These are phyloP conservation scores for Neonectria punicea DNA, from an alignment of 2,329 filamentous ascomycete species.

Conservation along the genomic window DNA sequence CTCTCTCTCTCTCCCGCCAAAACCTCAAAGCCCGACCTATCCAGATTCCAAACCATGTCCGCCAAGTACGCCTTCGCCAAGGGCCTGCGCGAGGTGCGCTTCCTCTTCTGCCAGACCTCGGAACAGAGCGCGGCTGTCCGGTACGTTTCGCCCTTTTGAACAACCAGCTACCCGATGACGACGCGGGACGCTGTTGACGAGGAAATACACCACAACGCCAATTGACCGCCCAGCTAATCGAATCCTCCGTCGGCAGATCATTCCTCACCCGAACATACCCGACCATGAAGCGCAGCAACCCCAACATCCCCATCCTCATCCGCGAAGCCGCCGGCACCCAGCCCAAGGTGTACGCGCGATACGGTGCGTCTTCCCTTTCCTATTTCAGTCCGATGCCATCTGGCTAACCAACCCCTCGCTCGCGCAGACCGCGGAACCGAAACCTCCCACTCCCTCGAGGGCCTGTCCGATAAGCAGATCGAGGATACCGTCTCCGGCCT, in stretches of 20 bases:
- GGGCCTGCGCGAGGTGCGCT: conserved; percentile 92
- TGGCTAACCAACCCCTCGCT: conserved; percentile 20
- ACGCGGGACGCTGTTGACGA: neutral
- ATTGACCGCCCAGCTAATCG: conserved; percentile 26
- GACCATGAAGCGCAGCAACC: conserved; percentile 99
- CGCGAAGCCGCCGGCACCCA: conserved; percentile 88
- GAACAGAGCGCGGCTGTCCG: conserved; percentile 89
- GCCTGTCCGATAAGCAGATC: conserved; percentile 69
- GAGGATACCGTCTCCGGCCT: conserved; percentile 67
- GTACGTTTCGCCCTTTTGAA: conserved; percentile 60
- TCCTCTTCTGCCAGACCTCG: conserved; percentile 95
- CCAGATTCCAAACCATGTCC: conserved; percentile 70
- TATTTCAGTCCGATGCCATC: neutral
- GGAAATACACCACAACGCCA: no score
- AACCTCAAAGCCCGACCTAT: neutral
- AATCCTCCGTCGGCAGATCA: conserved; percentile 63
- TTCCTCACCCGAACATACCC: conserved; percentile 94
- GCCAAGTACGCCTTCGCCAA: conserved; percentile 92
- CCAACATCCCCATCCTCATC: conserved; percentile 90
- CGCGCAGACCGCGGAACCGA: conserved; percentile 64
- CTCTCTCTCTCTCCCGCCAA: neutral
- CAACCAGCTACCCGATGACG: neutral
- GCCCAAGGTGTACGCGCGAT: conserved; percentile 91
- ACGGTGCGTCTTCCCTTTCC: conserved; percentile 67
- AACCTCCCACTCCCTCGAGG: conserved; percentile 67